phyloP scores from a whole-genome alignment of 2,329 filamentous ascomycete species.

The Aspergillus pseudotamarii region DNA sequence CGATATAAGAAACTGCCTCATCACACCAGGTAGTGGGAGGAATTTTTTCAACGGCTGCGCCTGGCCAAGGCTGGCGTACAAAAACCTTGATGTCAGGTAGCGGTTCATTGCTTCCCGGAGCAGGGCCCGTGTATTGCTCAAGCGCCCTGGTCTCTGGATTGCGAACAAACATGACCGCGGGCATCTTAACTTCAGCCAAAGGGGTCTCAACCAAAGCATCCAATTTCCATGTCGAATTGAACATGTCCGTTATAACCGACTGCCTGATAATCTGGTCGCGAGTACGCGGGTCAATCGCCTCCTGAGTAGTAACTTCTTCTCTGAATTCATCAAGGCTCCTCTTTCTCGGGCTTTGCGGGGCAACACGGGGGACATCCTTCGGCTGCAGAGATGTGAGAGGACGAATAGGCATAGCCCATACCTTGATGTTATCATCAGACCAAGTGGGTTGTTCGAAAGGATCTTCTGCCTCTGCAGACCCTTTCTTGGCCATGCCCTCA shows the following conservation, averaged over 20 bases:
- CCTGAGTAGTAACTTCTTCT: constrained; percentile 21
- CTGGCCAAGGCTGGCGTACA: constrained; percentile 78
- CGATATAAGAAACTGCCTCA: constrained; percentile 81
- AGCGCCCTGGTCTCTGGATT: constrained; percentile 64
- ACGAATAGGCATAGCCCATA: constrained; percentile 76
- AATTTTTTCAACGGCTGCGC: constrained; percentile 63
- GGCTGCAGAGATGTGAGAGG: constrained; percentile 19
- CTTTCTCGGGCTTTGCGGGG: constrained; percentile 44
- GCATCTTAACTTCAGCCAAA: constrained; percentile 67
- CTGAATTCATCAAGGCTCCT: constrained; percentile 55
- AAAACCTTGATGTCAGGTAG: constrained; percentile 71
- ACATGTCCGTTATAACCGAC: constrained; percentile 73
- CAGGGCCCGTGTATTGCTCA: constrained; percentile 70
- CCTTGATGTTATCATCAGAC: constrained; percentile 73
- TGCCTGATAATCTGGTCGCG: constrained; percentile 58
- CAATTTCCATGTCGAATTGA: constrained; percentile 72
- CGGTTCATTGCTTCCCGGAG: constrained; percentile 54
- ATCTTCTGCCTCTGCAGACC: constrained; percentile 21
- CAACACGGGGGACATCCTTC: constrained; percentile 28
- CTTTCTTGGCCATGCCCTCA: constrained; percentile 30
- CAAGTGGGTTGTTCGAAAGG: constrained; percentile 63
- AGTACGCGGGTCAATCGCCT: constrained; percentile 25
- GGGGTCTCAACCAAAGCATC: constrained; percentile 70
- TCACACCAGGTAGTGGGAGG: constrained; percentile 68
- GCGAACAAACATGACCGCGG: constrained; percentile 70